Conservation (phyloP, 139 green algal genomes). For the Picocystis salinarum region DNA sequence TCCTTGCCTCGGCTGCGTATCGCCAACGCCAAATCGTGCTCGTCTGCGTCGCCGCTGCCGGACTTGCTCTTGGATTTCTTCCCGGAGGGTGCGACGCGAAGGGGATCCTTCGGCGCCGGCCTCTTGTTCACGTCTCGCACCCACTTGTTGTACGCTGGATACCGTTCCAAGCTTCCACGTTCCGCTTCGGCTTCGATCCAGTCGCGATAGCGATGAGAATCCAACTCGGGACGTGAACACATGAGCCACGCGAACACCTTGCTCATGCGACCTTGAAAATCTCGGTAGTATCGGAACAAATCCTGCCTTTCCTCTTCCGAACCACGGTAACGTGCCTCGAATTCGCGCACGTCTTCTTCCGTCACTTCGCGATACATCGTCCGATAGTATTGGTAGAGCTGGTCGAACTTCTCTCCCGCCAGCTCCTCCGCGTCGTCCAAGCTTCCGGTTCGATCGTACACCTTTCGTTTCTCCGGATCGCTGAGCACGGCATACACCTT, state of each 20-base stretch:
- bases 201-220: slow-evolving; percentile 66
- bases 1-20: too few species aligned
- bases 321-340: slow-evolving; percentile 43
- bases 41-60: too few species aligned
- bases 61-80: too few species aligned
- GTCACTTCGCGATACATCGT: slow-evolving; percentile 36
- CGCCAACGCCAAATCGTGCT: too few species aligned
- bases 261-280: slow-evolving; percentile 62
- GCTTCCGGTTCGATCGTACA: slow-evolving; percentile 77
- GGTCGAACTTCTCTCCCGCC: slow-evolving; percentile 30
- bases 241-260: slow-evolving; percentile 63
- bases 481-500: slow-evolving; percentile 64
- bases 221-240: slow-evolving; percentile 40
- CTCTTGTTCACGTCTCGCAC: too few species aligned
- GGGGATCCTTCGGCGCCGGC: too few species aligned
- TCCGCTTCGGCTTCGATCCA: slow-evolving; percentile 38
- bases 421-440: slow-evolving; percentile 40
- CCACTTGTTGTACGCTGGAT: too few species aligned
- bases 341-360: slow-evolving; percentile 36
- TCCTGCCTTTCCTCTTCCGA: slow-evolving; percentile 49
- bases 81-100: too few species aligned
- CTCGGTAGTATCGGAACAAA: slow-evolving; percentile 44
- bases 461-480: slow-evolving; percentile 57
- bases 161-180: too few species aligned
- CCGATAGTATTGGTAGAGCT: slow-evolving; percentile 60